Conservation (phyloP, 1,284 basidiomycete genomes). For the Xerocomus amazonicus region DNA sequence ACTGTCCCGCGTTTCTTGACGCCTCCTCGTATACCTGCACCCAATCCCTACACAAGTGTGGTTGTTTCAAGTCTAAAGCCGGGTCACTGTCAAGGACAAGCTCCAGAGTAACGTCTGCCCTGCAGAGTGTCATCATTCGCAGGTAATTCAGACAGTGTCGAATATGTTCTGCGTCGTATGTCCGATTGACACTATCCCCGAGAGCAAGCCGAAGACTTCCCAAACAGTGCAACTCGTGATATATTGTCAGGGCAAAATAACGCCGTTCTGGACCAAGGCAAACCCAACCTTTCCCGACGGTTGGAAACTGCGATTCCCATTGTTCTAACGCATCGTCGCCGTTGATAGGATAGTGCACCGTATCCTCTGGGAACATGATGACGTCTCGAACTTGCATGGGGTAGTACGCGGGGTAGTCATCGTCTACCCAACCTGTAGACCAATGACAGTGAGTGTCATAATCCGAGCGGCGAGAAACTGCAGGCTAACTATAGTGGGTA, state of each 20-base stretch:
- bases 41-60: slow-evolving; percentile 50
- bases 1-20: slow-evolving; percentile 13
- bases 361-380: slow-evolving; percentile 28
- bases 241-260: slow-evolving; percentile 31
- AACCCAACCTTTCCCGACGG: slow-evolving; percentile 22
- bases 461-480: not conserved
- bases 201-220: slow-evolving; percentile 25
- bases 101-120: slow-evolving; percentile 36
- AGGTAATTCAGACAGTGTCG: slow-evolving; percentile 40
- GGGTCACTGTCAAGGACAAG: slow-evolving; percentile 35
- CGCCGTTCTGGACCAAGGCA: slow-evolving; percentile 26
- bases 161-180: slow-evolving; percentile 28
- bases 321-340: slow-evolving; percentile 21
- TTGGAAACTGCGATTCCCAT: slow-evolving; percentile 26
- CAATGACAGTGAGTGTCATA: slow-evolving; percentile 6
- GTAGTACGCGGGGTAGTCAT: slow-evolving; percentile 28
- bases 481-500: slow-evolving; percentile 19
- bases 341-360: slow-evolving; percentile 26
- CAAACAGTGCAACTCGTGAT: slow-evolving; percentile 34
- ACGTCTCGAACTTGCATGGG: slow-evolving; percentile 21
- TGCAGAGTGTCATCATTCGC: slow-evolving; percentile 33
- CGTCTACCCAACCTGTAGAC: slow-evolving; percentile 23
- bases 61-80: slow-evolving; percentile 34
- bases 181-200: slow-evolving; percentile 15
- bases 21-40: slow-evolving; percentile 37